Conservation (phyloP, 2,329 filamentous ascomycete species). For the Aspergillus candidus region DNA sequence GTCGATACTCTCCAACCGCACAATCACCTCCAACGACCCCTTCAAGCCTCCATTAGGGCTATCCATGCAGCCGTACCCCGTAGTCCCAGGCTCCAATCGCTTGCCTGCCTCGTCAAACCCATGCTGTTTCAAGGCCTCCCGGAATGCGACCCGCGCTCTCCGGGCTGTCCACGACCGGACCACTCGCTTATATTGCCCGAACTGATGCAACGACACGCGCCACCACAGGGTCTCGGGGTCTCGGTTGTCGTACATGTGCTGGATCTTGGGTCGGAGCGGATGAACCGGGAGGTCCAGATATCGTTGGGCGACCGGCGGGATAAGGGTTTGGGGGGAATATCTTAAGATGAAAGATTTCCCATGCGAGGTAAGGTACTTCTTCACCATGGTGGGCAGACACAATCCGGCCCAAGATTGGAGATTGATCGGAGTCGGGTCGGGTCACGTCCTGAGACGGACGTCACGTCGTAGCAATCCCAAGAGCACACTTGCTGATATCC, state of each 20-base stretch:
- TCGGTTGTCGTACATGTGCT: slow-evolving; percentile 32
- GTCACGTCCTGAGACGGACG: too few species aligned
- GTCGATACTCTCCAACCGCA: slow-evolving; percentile 9
- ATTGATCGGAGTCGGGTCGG: too few species aligned
- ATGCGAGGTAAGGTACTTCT: slow-evolving; percentile 16
- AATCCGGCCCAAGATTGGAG: neutral
- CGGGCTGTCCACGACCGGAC: slow-evolving; percentile 44
- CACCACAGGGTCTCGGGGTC: slow-evolving; percentile 45
- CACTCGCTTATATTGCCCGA: slow-evolving; percentile 33
- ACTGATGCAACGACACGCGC: slow-evolving; percentile 32
- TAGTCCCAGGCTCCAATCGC: slow-evolving; percentile 9
- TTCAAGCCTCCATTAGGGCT: slow-evolving; percentile 19
- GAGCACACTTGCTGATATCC: too few species aligned
- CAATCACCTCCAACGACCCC: slow-evolving; percentile 33
- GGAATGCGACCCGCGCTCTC: slow-evolving; percentile 42
- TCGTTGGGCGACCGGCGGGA: slow-evolving; percentile 25
- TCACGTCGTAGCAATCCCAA: too few species aligned
- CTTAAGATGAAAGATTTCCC: slow-evolving; percentile 19
- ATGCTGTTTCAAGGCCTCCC: slow-evolving; percentile 38
- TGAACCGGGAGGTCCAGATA: slow-evolving; percentile 25
- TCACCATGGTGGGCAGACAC: neutral
- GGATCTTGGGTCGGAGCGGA: slow-evolving; percentile 34
- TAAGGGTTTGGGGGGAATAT: slow-evolving; percentile 19
- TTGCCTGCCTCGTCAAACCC: slow-evolving; percentile 40
- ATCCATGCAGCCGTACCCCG: neutral